A percentile compares a stretch with the other conserved stretches of the same genome.
These are phyloP conservation scores for Pseudogymnoascus sp. DNA, from an alignment of 2,329 filamentous ascomycete species.

Conservation along the genomic window DNA sequence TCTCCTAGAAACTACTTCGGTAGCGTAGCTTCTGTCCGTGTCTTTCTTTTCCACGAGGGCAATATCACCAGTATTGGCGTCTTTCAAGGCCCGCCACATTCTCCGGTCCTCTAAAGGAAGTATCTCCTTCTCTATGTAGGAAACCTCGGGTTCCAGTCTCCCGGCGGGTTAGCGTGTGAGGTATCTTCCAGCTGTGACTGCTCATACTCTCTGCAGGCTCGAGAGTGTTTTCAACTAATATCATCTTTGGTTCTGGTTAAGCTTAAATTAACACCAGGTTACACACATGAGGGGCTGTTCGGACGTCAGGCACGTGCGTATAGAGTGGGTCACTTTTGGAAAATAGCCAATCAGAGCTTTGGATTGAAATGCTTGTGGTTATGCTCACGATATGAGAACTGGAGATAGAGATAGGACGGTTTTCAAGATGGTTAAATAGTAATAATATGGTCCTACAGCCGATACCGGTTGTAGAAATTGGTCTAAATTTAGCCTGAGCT, in stretches of 20 bases:
- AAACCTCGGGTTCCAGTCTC: conserved; percentile 77
- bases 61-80: background rate
- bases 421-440: background rate
- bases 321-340: background rate
- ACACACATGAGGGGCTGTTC: background rate
- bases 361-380: background rate
- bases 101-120: conserved; percentile 66
- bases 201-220: background rate
- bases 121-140: conserved; percentile 70
- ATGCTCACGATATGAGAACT: background rate
- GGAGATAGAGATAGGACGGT: background rate
- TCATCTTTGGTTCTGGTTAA: background rate
- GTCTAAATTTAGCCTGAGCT: background rate
- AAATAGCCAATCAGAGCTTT: background rate
- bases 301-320: background rate
- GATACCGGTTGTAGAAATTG: background rate
- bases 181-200: background rate
- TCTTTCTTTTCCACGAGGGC: conserved; percentile 67
- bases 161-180: conserved; percentile 34
- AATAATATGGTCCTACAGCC: background rate
- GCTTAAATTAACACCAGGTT: background rate
- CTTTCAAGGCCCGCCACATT: conserved; percentile 42
- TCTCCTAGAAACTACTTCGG: conserved; percentile 89
- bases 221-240: background rate
- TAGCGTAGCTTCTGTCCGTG: conserved; percentile 86